phyloP scores from a whole-genome alignment of 176 grass and related monocot species.

The Stipa capillata region DNA sequence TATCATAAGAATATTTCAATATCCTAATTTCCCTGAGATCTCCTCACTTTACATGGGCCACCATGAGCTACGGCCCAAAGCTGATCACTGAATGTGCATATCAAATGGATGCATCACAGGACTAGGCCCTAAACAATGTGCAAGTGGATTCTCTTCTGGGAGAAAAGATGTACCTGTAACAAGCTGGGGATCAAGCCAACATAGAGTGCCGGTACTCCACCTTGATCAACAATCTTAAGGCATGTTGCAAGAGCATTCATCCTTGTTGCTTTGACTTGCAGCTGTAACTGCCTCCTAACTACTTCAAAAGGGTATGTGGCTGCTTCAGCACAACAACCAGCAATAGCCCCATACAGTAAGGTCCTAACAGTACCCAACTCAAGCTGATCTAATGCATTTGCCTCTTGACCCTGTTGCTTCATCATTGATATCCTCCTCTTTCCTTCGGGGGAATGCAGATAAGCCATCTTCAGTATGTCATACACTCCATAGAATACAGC shows the following conservation, averaged over 20 bases:
- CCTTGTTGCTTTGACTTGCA: conserved; percentile 83
- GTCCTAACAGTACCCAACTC: conserved; percentile 80
- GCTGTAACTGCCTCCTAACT: conserved; percentile 82
- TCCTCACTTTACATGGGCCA: not conserved
- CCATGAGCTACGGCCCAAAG: not conserved
- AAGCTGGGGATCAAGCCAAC: conserved; percentile 94
- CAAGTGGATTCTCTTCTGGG: not conserved
- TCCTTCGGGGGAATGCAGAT: conserved; percentile 75
- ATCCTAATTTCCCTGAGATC: not conserved
- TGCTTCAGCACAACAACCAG: conserved; percentile 89
- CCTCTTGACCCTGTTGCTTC: conserved; percentile 62
- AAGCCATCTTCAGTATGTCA: conserved; percentile 88
- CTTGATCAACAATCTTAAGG: conserved; percentile 87
- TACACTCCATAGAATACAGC: conserved; percentile 98
- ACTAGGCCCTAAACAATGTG: not conserved
- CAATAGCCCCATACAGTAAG: conserved; percentile 85
- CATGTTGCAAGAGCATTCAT: conserved; percentile 88
- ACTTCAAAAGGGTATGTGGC: conserved; percentile 95
- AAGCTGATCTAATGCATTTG: conserved; percentile 83
- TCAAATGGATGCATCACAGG: not conserved
- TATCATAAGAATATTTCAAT: no score
- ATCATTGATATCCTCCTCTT: conserved; percentile 46
- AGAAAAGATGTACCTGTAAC: conserved; percentile 65
- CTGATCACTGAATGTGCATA: not conserved
- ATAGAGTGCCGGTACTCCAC: conserved; percentile 88